Percentiles rank a stretch among this genome's conserved stretches.
Evolutionary conservation across 2,329 filamentous ascomycete genomes (phyloP).

Genomic region (Microascus cirrosus): DNA sequence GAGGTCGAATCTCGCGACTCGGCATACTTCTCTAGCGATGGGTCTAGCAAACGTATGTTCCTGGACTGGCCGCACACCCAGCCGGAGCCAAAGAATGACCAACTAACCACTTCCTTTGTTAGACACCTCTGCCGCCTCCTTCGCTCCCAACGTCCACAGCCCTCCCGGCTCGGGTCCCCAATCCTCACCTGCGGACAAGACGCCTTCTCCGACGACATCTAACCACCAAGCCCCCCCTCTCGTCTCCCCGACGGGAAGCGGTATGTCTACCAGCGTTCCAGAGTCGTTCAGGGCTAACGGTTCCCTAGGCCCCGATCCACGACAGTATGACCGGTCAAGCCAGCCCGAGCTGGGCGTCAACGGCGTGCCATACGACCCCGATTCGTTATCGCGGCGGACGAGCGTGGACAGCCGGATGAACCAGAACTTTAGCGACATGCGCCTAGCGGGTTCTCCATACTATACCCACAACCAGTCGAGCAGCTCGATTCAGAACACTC

Average conservation of each 20-base stretch:
- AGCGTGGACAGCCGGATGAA: constrained; percentile 75
- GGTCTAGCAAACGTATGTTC: constrained; percentile 12
- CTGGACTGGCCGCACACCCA: neutral
- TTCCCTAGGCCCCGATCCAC: constrained; percentile 17
- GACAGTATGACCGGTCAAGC: constrained; percentile 24
- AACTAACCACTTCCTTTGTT: neutral
- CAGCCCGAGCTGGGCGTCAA: constrained; percentile 5
- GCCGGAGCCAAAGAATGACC: neutral
- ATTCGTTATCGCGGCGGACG: constrained; percentile 50
- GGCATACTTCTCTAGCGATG: constrained; percentile 13
- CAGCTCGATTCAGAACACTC: constrained; percentile 59
- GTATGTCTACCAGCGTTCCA: constrained; percentile 57
- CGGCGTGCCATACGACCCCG: constrained; percentile 24
- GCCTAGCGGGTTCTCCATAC: constrained; percentile 61
- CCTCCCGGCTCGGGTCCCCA: constrained; percentile 36
- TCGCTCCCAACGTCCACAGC: constrained; percentile 23
- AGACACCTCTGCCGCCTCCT: constrained; percentile 35
- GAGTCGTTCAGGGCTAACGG: constrained; percentile 43
- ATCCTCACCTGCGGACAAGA: constrained; percentile 44
- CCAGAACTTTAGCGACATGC: constrained; percentile 57
- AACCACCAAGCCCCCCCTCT: constrained; percentile 40
- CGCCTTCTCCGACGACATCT: constrained; percentile 39
- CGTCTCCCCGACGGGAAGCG: constrained; percentile 42
- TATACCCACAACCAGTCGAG: constrained; percentile 68
- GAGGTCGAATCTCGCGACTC: constrained; percentile 15